Base-by-base conservation (phyloP, 2,329 filamentous ascomycete species). In the Akanthomyces lecanii region DNA sequence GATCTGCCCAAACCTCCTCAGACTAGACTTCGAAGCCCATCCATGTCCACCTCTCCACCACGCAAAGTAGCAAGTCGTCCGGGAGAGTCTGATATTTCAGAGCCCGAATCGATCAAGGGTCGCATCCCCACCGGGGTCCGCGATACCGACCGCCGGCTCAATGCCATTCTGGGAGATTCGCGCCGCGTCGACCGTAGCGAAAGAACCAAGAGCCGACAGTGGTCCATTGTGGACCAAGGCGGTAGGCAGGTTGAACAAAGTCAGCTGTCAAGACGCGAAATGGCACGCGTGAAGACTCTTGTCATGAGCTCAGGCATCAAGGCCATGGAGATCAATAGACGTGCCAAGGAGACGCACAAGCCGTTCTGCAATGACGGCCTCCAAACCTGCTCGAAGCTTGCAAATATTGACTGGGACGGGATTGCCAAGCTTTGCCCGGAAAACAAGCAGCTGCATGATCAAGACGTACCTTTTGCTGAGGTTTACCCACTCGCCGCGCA, bases 291-390 rank as follows among this genome's bases (percentile, higher is more conserved):
- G 2, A 84, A 87, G 63, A 85, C 91, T 0, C 80, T 96, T 10
- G 84, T 97, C 47, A 80, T 96, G 25, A 90, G 88, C 66, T 91
- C 92, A 0, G 93, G 92, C n/a, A 88, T 97, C 71, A 96, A 96
- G 76, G 93, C 94, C 0, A 87, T 87, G 70, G 91, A 95, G 71
- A 90, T 97, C 61, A 81, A 82, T 33, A 83, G 87, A 4, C 85
- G 89, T 53, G 87, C 89, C 4, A 76, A 87, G 51, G 79, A 81
- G 42, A 71, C 74, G 11, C 75, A 75, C 55, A 72, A 75, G 21
- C 72, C 79, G 0, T 74, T 65, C 16, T 12, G 52, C 18, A 59
- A 72, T 0, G 73, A 73, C 16, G 65, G 65, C 4, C 36, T 66
- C 18, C 62, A 66, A 33, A 65, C 67, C 33, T 65, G 67, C 33